A percentile compares a stretch with the other conserved stretches of the same genome.
These are phyloP conservation scores for Xerophyta viscosa DNA, from an alignment of 106 monocot genomes.

Conservation along the genomic window DNA sequence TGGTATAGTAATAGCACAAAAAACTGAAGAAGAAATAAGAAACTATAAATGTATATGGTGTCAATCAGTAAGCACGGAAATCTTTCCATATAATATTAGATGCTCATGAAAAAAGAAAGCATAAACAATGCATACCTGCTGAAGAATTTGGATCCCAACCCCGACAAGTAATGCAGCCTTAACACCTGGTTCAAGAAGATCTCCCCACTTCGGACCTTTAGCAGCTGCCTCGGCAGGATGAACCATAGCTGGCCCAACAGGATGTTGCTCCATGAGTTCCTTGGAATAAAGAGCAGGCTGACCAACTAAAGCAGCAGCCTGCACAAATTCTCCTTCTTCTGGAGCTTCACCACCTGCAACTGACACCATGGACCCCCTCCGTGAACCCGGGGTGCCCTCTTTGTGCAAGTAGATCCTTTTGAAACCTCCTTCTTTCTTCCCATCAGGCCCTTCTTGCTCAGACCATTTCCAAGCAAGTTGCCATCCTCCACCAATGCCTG, in stretches of 20 bases:
- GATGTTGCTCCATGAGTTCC: conserved; percentile 31
- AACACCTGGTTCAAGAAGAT: conserved; percentile 59
- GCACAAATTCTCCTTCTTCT: conserved; percentile 31
- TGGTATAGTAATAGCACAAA: too few relatives aligned
- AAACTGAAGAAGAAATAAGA: too few relatives aligned
- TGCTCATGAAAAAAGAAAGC: too few relatives aligned
- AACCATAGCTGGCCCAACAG: conserved; percentile 52
- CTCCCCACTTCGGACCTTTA: conserved; percentile 38
- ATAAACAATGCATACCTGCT: conserved; percentile 36
- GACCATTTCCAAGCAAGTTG: conserved; percentile 75
- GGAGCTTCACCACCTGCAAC: conserved; percentile 28
- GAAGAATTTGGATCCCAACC: conserved; percentile 50
- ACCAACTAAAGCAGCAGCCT: conserved; percentile 61
- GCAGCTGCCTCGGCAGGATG: conserved; percentile 37
- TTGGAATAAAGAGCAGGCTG: conserved; percentile 42
- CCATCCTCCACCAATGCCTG: conserved; percentile 79
- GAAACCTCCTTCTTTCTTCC: conserved; percentile 41
- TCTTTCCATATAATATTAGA: too few relatives aligned
- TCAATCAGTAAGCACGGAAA: too few relatives aligned
- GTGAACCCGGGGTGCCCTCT: conserved; percentile 37
- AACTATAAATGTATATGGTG: too few relatives aligned
- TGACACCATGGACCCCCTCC: conserved; percentile 36
- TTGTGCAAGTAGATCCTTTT: conserved; percentile 45
- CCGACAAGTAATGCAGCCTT: conserved; percentile 57
- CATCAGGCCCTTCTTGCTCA: conserved; percentile 45